Base-by-base conservation (phyloP, 768 basidiomycete species). In the Tylopilus sp. region DNA sequence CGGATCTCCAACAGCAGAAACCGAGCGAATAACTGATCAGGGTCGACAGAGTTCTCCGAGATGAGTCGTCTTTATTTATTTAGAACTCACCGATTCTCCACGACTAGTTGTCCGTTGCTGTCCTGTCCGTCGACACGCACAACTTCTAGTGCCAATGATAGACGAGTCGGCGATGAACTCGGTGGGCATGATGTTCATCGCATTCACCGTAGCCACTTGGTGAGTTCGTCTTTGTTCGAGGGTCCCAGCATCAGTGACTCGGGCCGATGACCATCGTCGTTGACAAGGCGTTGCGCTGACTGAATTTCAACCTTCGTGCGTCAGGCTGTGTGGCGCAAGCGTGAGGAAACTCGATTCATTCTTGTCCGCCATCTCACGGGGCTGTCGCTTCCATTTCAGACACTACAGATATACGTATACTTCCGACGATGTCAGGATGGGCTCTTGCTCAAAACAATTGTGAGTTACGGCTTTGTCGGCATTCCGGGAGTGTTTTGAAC, bases 321-420 rank as follows among this genome's bases (percentile, higher is more conserved):
- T 20, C 44, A 58, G 57, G 49, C 18, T 60, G 13, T 60, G 60
- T 40, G 58, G 53, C 15, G 42, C 28, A 5, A 55, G 55, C 35
- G 57, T 53, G 45, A 50, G 45, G 3, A 13, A n/a, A 20, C 3
- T 28, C 26, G 31, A 33, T 2, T 33, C 11, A 13, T 13, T 6
- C 15, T 21, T 38, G 20, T 10, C 33, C 21, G 21, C 3, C 6
- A 35, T 39, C 22, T 47, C 15, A 47, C 31, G 12, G 31, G 1
- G 12, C 1, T 17, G 1, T 13, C n/a, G 11, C 13, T 31, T 38
- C 3, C 13, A 33, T 44, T 17, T 40, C 42, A 60, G 58, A 50
- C 51, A 12, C 21, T 60, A 12, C 55, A 57, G 17, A 4, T 6
- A 4, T 52, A 48, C 38, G 13, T 40, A 6, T 60, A 50, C 45